Evolutionary conservation across 2,329 filamentous ascomycete genomes (phyloP).

Genomic region (Seiridium unicorne): DNA sequence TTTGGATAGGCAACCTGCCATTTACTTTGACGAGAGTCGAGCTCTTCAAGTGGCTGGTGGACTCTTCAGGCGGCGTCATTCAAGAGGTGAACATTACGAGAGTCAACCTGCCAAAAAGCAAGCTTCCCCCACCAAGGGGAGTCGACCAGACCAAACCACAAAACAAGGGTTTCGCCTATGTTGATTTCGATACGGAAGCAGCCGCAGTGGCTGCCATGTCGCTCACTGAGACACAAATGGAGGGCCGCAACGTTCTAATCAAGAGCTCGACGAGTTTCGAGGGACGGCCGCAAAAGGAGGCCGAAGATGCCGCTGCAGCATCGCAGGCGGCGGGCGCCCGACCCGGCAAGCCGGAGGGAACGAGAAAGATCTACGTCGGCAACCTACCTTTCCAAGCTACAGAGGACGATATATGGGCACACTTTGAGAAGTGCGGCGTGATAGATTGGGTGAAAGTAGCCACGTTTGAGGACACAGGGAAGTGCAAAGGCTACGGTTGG

Average conservation of each 20-base stretch:
- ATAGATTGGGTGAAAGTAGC: slow-evolving; percentile 84
- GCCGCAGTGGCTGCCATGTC: slow-evolving; percentile 76
- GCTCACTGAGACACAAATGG: slow-evolving; percentile 79
- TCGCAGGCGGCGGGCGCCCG: slow-evolving; percentile 17
- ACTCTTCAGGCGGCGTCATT: slow-evolving; percentile 65
- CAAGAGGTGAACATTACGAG: slow-evolving; percentile 74
- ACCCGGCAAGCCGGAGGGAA: slow-evolving; percentile 53
- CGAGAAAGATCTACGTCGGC: slow-evolving; percentile 82
- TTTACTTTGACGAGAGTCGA: slow-evolving; percentile 75
- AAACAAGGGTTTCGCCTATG: slow-evolving; percentile 95
- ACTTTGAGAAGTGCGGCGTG: slow-evolving; percentile 83
- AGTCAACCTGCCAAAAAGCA: slow-evolving; percentile 72
- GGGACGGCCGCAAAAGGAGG: slow-evolving; percentile 73
- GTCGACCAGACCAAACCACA: slow-evolving; percentile 28
- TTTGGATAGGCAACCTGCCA: slow-evolving; percentile 97
- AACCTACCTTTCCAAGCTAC: slow-evolving; percentile 82
- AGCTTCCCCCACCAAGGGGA: slow-evolving; percentile 22
- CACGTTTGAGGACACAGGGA: slow-evolving; percentile 93
- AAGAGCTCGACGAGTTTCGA: slow-evolving; percentile 90
- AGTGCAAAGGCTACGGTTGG: slow-evolving; percentile 98
- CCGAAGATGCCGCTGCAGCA: slow-evolving; percentile 29
- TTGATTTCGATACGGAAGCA: slow-evolving; percentile 77
- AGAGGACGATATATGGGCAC: slow-evolving; percentile 74
- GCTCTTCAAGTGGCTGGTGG: slow-evolving; percentile 76
- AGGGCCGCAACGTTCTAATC: slow-evolving; percentile 80